phyloP scores from a whole-genome alignment of 305 asterid genomes.

The Fraxinus ornus region DNA sequence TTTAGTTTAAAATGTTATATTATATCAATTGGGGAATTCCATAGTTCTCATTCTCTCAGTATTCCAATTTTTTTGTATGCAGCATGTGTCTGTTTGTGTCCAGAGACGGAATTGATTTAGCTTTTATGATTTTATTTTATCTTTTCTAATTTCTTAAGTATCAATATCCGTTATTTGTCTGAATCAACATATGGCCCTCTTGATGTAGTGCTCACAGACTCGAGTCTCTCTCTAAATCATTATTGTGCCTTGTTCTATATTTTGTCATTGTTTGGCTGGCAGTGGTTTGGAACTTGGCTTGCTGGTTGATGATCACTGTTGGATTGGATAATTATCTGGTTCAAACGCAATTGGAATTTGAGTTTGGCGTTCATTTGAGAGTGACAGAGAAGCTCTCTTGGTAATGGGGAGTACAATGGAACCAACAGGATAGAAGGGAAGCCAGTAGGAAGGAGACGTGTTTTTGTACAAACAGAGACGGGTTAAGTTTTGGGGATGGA shows the following conservation, averaged over 20 bases:
- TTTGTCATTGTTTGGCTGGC: neutral
- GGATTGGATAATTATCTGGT: slow-evolving; percentile 10
- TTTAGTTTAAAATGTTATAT: neutral
- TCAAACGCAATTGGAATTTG: no score
- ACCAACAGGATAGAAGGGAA: no score
- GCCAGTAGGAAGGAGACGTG: no score
- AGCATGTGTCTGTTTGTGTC: neutral
- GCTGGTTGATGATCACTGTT: slow-evolving; percentile 44
- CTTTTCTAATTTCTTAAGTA: slow-evolving; percentile 21
- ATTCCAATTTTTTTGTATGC: neutral
- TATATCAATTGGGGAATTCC: neutral
- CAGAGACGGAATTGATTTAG: neutral
- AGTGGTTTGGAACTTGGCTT: slow-evolving; percentile 30
- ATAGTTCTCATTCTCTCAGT: neutral
- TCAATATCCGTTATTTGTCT: slow-evolving; percentile 24
- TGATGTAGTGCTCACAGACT: slow-evolving; percentile 31
- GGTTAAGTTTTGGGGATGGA: no score
- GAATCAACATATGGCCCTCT: slow-evolving; percentile 47
- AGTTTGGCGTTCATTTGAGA: no score
- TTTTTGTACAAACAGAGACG: no score
- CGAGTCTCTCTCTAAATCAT: slow-evolving; percentile 13
- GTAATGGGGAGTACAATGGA: no score
- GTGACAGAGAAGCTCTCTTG: no score
- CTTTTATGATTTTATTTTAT: slow-evolving; percentile 3
- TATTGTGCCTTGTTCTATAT: slow-evolving; percentile 26